These are phyloP conservation scores for Hygrocybe coccinea DNA, from an alignment of 768 basidiomycete species.

Conservation along the genomic window DNA sequence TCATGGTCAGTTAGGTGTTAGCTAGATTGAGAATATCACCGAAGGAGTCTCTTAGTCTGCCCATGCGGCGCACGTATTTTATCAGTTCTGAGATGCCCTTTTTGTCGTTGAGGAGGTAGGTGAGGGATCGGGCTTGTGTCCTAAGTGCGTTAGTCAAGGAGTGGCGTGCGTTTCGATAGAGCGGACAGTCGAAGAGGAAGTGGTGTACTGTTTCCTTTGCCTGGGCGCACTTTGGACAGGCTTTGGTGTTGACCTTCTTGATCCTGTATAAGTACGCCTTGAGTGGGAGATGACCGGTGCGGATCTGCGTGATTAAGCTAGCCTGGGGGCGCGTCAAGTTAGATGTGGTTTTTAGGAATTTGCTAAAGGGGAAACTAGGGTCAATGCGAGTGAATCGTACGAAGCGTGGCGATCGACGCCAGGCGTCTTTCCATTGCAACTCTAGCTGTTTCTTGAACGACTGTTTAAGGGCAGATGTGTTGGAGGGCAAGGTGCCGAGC, in stretches of 20 bases:
- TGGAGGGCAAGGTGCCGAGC: not conserved
- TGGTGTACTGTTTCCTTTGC: too few relatives aligned
- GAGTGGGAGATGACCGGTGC: constrained; percentile 7
- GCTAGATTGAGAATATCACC: not conserved
- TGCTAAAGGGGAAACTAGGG: not conserved
- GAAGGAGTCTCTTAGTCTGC: not conserved
- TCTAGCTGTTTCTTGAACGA: not conserved
- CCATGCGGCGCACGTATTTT: not conserved
- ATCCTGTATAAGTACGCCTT: too few relatives aligned
- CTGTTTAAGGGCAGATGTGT: constrained; percentile 2
- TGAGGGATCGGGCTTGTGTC: not conserved
- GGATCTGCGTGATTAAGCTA: constrained; percentile 8
- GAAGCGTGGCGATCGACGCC: constrained; percentile 1
- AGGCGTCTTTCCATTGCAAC: not conserved
- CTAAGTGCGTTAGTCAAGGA: too few relatives aligned
- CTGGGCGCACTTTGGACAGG: too few relatives aligned
- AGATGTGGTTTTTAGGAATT: not conserved
- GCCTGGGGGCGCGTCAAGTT: not conserved
- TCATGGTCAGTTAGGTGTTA: too few relatives aligned
- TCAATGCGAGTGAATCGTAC: not conserved
- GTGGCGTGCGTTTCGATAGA: too few relatives aligned
- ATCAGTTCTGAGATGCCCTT: too few relatives aligned
- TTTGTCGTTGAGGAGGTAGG: too few relatives aligned
- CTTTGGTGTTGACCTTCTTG: too few relatives aligned
- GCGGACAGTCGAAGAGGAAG: too few relatives aligned